phyloP scores from a whole-genome alignment of 257 asterid species.

The Solanum bukasovii region DNA sequence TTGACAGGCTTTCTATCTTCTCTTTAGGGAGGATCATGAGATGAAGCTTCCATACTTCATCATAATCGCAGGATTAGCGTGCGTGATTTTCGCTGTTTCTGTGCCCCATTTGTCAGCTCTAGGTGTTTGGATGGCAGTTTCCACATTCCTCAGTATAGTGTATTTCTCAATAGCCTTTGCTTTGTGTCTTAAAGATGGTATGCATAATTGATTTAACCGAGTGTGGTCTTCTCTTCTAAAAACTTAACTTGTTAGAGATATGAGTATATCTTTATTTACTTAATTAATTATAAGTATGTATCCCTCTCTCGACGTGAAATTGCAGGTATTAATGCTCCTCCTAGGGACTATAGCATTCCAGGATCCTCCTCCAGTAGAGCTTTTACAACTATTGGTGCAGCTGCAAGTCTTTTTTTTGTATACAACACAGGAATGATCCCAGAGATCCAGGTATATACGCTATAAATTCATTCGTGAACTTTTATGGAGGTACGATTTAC shows the following conservation, averaged over 20 bases:
- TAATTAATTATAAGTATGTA: neutral
- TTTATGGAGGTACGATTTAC: neutral
- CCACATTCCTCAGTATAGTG: slow-evolving; percentile 59
- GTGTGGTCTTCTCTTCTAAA: neutral
- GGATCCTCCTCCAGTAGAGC: slow-evolving; percentile 34
- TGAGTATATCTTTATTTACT: neutral
- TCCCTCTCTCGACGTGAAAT: neutral
- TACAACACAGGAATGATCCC: slow-evolving; percentile 97
- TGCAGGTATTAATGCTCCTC: slow-evolving; percentile 25
- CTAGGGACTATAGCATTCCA: slow-evolving; percentile 59
- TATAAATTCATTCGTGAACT: neutral
- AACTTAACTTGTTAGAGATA: neutral
- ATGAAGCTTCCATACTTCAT: slow-evolving; percentile 73
- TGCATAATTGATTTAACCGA: neutral
- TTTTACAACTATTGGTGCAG: slow-evolving; percentile 67
- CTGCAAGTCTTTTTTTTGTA: slow-evolving; percentile 76
- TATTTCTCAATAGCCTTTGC: slow-evolving; percentile 52
- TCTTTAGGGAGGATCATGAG: slow-evolving; percentile 40
- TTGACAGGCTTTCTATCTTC: slow-evolving; percentile 65
- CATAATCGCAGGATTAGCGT: slow-evolving; percentile 51
- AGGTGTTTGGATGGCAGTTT: slow-evolving; percentile 63
- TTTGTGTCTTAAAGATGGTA: slow-evolving; percentile 75
- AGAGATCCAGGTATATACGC: slow-evolving; percentile 61
- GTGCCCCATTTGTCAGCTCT: slow-evolving; percentile 87
- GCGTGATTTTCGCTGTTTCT: slow-evolving; percentile 67